These are phyloP conservation scores for Heritiera fomes DNA, from an alignment of 345 rosid species.

Conservation along the genomic window DNA sequence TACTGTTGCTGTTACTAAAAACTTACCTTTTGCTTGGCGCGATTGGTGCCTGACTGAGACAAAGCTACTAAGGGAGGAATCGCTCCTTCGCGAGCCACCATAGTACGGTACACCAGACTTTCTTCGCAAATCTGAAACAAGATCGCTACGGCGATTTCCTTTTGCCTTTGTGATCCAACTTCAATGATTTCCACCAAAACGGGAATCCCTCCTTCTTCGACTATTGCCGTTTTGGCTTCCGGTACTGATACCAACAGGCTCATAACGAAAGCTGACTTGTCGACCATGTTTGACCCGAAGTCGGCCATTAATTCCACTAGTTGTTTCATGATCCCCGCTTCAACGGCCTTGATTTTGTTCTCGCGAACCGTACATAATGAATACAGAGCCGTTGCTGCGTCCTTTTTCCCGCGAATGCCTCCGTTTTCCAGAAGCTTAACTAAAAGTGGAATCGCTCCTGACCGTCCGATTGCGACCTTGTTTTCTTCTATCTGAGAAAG, in stretches of 20 bases:
- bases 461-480: constrained; percentile 83
- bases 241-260: constrained; percentile 49
- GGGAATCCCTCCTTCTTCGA: constrained; percentile 89
- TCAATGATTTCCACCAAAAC: constrained; percentile 90
- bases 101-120: constrained; percentile 53
- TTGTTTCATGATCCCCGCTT: constrained; percentile 80
- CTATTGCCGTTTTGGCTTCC: constrained; percentile 72
- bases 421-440: constrained; percentile 73
- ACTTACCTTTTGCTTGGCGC: constrained; percentile 82
- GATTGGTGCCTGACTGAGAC: constrained; percentile 79
- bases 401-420: constrained; percentile 78
- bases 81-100: constrained; percentile 95
- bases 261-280: constrained; percentile 84
- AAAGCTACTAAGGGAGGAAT: constrained; percentile 87
- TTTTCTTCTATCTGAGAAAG: constrained; percentile 83
- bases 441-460: constrained; percentile 78
- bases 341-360: constrained; percentile 79
- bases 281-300: constrained; percentile 93
- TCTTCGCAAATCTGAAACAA: constrained; percentile 74
- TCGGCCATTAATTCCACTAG: constrained; percentile 94
- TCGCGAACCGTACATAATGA: constrained; percentile 76
- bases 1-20: not conserved
- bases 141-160: constrained; percentile 75
- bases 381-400: constrained; percentile 90
- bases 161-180: constrained; percentile 83